Conservation (phyloP, 139 green algal genomes). For the Ettlia oleoabundans region DNA sequence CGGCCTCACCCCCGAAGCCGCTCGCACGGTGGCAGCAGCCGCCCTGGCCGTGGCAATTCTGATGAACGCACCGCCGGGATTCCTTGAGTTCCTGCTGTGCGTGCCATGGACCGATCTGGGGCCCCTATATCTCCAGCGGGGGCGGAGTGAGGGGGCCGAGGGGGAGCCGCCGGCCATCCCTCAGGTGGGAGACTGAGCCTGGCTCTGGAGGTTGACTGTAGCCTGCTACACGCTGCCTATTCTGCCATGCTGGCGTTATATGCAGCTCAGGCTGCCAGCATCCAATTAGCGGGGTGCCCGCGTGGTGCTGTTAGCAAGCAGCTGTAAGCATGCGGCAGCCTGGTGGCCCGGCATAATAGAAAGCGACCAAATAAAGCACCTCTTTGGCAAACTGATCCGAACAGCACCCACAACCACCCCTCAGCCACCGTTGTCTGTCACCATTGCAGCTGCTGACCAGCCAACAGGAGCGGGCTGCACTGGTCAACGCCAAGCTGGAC, state of each 20-base stretch:
- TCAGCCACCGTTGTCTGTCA: too few species aligned
- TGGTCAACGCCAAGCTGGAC: conserved; percentile 68
- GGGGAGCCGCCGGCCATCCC: not conserved
- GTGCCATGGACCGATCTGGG: conserved; percentile 75
- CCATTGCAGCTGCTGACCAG: conserved; percentile 14
- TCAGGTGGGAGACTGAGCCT: not conserved
- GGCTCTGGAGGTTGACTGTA: too few species aligned
- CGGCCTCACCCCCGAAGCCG: not conserved
- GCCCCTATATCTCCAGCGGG: conserved; percentile 33
- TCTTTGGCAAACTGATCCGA: too few species aligned
- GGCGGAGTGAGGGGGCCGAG: not conserved
- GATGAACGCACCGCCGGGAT: conserved; percentile 71
- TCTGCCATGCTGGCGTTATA: not conserved
- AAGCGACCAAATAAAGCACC: too few species aligned
- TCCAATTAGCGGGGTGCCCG: too few species aligned
- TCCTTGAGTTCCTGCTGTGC: conserved; percentile 82
- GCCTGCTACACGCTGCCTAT: too few species aligned
- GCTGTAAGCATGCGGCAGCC: too few species aligned
- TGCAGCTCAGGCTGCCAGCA: too few species aligned
- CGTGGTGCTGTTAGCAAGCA: too few species aligned
- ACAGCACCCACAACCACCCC: too few species aligned
- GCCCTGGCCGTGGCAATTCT: conserved; percentile 54
- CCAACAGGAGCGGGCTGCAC: conserved; percentile 42
- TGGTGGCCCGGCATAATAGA: too few species aligned
- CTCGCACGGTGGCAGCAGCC: conserved; percentile 23